These are phyloP conservation scores for Sugiyamaella neomexicana DNA, from an alignment of 1,139 yeast species.

Conservation along the genomic window DNA sequence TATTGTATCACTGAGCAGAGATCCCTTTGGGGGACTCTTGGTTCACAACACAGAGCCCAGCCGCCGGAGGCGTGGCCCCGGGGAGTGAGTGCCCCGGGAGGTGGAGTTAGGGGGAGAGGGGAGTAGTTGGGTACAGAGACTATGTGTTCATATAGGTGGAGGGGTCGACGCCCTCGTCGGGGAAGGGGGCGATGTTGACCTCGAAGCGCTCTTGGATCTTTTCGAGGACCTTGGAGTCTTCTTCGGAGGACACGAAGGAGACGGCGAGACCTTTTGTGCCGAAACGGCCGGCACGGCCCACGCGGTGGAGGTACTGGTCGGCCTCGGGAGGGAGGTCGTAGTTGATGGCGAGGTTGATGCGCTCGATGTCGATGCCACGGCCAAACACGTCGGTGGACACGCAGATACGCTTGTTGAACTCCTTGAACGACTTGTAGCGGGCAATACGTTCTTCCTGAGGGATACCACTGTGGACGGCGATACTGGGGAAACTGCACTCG, in stretches of 20 bases:
- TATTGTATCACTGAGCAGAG: background rate
- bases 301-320: constrained; percentile 98
- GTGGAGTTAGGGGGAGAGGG: too few species aligned
- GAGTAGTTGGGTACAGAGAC: background rate
- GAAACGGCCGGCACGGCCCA: constrained; percentile 99
- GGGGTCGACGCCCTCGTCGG: constrained; percentile 98
- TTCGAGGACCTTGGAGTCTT: constrained; percentile 85
- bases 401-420: constrained; percentile 97
- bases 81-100: too few species aligned
- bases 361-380: constrained; percentile 98
- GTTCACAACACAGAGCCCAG: too few species aligned
- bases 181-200: constrained; percentile 91
- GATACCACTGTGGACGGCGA: constrained; percentile 94
- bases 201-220: constrained; percentile 97
- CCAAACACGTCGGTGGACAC: constrained; percentile 98
- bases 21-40: too few species aligned
- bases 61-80: too few species aligned
- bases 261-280: constrained; percentile 98
- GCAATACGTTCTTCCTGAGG: constrained; percentile 98
- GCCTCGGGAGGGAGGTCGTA: constrained; percentile 85
- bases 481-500: constrained; percentile 95
- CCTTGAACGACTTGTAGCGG: constrained; percentile 93
- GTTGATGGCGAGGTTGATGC: constrained; percentile 96
- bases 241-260: constrained; percentile 81
- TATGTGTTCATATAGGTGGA: constrained; percentile 97